Conservation (phyloP, 2,329 filamentous ascomycete genomes). For the Verticillium klebahnii region DNA sequence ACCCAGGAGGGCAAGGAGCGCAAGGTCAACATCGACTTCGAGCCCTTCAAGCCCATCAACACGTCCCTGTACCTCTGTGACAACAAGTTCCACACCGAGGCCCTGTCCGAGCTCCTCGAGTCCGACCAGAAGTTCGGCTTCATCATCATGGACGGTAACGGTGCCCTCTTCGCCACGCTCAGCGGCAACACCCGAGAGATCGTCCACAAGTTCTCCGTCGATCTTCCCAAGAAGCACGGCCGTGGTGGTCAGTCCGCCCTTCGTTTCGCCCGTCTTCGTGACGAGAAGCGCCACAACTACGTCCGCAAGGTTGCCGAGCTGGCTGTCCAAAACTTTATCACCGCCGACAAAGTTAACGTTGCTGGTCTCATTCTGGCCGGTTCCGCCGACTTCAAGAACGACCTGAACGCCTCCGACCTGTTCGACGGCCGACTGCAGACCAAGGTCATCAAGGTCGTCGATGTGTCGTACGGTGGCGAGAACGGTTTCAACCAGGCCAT, state of each 20-base stretch:
- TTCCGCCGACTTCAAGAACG: slow-evolving; percentile 99
- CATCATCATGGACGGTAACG: slow-evolving; percentile 99
- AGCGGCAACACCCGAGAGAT: slow-evolving; percentile 97
- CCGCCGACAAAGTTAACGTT: slow-evolving; percentile 96
- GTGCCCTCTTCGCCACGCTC: slow-evolving; percentile 91
- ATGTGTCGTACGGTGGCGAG: slow-evolving; percentile 97
- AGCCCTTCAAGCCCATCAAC: slow-evolving; percentile 99
- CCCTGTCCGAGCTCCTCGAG: slow-evolving; percentile 92
- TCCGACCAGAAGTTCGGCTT: slow-evolving; percentile 99
- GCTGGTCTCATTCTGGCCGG: slow-evolving; percentile 92
- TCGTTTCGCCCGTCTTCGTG: slow-evolving; percentile 98
- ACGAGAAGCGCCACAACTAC: slow-evolving; percentile 99
- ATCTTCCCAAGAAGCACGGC: slow-evolving; percentile 99
- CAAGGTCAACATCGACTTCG: slow-evolving; percentile 99
- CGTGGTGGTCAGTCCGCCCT: slow-evolving; percentile 99
- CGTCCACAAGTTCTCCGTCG: slow-evolving; percentile 96
- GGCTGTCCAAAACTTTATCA: slow-evolving; percentile 98
- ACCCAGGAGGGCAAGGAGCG: slow-evolving; percentile 97
- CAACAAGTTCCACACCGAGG: slow-evolving; percentile 99
- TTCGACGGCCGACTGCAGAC: slow-evolving; percentile 86
- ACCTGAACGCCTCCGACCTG: slow-evolving; percentile 94
- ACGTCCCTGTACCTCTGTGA: slow-evolving; percentile 98
- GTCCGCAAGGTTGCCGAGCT: slow-evolving; percentile 97
- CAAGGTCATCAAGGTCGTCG: slow-evolving; percentile 99
- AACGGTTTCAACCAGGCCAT: slow-evolving; percentile 99